phyloP scores from a whole-genome alignment of 768 basidiomycete genomes.

The Russula ochroleuca region DNA sequence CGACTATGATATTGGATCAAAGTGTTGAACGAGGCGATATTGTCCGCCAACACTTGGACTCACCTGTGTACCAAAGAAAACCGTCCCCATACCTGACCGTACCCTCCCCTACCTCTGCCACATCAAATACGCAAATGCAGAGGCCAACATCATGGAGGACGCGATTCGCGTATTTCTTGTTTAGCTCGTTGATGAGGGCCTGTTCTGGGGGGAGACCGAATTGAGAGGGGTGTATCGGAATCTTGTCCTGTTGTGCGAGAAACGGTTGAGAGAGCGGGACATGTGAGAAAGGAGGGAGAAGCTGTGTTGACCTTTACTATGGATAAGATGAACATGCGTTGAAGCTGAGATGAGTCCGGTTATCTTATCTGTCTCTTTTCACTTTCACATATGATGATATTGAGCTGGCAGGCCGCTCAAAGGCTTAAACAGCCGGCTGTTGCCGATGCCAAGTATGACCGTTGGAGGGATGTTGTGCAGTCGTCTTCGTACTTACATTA shows the following conservation, averaged over 20 bases:
- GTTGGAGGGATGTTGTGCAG: too few species aligned
- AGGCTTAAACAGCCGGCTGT: too few species aligned
- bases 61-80: slow-evolving; percentile 90
- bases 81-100: slow-evolving; percentile 95
- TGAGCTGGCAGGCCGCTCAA: too few species aligned
- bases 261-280: not conserved
- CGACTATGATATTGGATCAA: slow-evolving; percentile 46
- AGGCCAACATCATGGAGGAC: slow-evolving; percentile 88
- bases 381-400: too few species aligned
- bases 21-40: not conserved
- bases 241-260: slow-evolving; percentile 64
- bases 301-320: slow-evolving; percentile 34
- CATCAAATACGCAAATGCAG: slow-evolving; percentile 84
- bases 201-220: slow-evolving; percentile 75
- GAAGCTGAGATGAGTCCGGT: not conserved
- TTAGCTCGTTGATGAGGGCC: slow-evolving; percentile 79
- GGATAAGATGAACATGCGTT: slow-evolving; percentile 38
- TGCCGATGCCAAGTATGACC: too few species aligned
- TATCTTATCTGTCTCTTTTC: not conserved
- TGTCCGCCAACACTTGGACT: slow-evolving; percentile 19
- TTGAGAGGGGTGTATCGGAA: slow-evolving; percentile 82
- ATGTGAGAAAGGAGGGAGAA: not conserved
- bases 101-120: slow-evolving; percentile 76
- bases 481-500: too few species aligned
- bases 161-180: slow-evolving; percentile 94